phyloP scores from a whole-genome alignment of 768 basidiomycete genomes.

The Xerocomellus dryophilus region DNA sequence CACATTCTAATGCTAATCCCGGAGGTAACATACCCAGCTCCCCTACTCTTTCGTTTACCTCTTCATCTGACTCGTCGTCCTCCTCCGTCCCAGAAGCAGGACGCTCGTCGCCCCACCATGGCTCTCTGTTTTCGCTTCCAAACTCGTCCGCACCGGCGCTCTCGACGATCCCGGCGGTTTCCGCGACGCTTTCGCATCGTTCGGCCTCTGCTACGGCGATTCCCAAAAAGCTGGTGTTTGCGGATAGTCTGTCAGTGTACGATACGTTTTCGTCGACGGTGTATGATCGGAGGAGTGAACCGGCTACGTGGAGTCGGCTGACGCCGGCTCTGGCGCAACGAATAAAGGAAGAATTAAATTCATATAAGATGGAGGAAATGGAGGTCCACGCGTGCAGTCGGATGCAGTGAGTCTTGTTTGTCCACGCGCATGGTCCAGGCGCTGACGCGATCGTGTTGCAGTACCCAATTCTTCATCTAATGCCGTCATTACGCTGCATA shows the following conservation, averaged over 20 bases:
- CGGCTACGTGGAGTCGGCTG: constrained; percentile 93
- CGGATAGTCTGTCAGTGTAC: constrained; percentile 89
- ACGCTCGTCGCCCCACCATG: constrained; percentile 35
- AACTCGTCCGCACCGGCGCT: constrained; percentile 87
- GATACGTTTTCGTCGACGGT: constrained; percentile 91
- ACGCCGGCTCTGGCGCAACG: constrained; percentile 93
- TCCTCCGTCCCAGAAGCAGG: constrained; percentile 38
- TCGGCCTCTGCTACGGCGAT: constrained; percentile 72
- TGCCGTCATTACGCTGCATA: constrained; percentile 24
- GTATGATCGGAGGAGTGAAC: constrained; percentile 94
- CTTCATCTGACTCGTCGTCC: constrained; percentile 35
- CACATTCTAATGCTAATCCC: constrained; percentile 28
- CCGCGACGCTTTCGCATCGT: constrained; percentile 62
- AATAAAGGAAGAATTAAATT: constrained; percentile 98
- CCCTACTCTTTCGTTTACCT: constrained; percentile 59
- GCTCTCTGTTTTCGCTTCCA: constrained; percentile 73
- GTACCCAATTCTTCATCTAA: constrained; percentile 90
- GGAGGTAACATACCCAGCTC: constrained; percentile 38
- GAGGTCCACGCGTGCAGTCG: constrained; percentile 93
- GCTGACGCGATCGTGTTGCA: constrained; percentile 28
- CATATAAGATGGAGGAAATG: constrained; percentile 99
- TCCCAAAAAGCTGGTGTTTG: constrained; percentile 81
- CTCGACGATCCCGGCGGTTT: constrained; percentile 47
- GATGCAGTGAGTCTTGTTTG: constrained; percentile 64
- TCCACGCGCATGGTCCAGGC: neutral